Conservation (phyloP, 805 yeast species). For the Candida nitratophila region DNA sequence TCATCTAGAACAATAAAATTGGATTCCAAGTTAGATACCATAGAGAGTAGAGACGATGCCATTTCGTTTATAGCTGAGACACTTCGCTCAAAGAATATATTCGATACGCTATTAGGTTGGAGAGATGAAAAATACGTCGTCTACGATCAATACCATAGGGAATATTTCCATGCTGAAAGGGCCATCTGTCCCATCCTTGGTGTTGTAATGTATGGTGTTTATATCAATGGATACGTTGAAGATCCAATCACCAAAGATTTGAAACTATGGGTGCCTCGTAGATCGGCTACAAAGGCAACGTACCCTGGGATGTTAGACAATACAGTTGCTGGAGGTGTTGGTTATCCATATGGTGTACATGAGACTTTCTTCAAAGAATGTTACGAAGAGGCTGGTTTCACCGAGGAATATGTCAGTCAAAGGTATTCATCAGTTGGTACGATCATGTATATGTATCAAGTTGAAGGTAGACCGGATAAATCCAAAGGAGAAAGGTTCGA, state of each 20-base stretch:
- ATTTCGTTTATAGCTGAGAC: constrained; percentile 35
- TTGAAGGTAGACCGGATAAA: constrained; percentile 11
- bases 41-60: constrained; percentile 33
- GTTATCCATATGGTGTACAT: constrained; percentile 63
- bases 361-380: constrained; percentile 86
- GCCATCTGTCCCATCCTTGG: constrained; percentile 79
- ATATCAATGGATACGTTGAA: constrained; percentile 67
- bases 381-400: constrained; percentile 84
- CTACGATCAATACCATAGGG: constrained; percentile 44
- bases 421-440: constrained; percentile 52
- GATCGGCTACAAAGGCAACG: constrained; percentile 74
- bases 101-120: constrained; percentile 62
- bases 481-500: not conserved
- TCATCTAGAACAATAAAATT: constrained; percentile 23
- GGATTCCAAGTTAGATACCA: constrained; percentile 21
- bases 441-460: constrained; percentile 55
- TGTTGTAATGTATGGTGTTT: constrained; percentile 85
- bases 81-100: constrained; percentile 29
- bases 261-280: constrained; percentile 77
- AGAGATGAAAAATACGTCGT: constrained; percentile 76
- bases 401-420: constrained; percentile 37
- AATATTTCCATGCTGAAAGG: constrained; percentile 71
- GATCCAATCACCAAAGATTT: constrained; percentile 32
- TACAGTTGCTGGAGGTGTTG: constrained; percentile 93
- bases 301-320: constrained; percentile 90